Evolutionary conservation across 2,329 filamentous ascomycete species (phyloP), one percentile per base, ranked within the genome.

Genomic region (Trichoderma sp.): DNA sequence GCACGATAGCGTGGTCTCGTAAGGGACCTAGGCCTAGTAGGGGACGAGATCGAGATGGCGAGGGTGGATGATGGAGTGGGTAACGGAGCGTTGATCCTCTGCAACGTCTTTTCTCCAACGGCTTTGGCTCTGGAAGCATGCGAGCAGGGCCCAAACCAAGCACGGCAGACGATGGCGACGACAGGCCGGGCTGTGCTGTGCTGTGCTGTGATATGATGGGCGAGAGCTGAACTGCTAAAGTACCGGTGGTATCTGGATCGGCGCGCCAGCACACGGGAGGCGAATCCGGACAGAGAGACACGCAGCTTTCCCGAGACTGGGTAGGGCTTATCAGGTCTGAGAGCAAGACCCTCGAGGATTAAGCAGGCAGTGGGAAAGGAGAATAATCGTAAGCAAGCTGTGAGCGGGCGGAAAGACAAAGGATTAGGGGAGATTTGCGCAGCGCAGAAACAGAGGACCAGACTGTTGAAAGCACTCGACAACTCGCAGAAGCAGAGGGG

Each of bases 1-100:
- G 67, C 45, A 29, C 38, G 67, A 33, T 50, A 33, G 71, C 71
- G 62, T 65, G 35, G 50, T 35, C 60, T 35, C 9, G 31, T 35
- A 63, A 35, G 59, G 41, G 67, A 68, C 53, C 67, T 75, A 66
- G 41, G 60, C 74, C 74, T 41, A 68, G 60, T 75, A 21, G 35
- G 60, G 62, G 41, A 45, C 74, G 50, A 72, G 74, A 75, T 75
- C 74, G 74, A 75, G 74, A 75, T 75, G 67, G 74, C 59, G 67
- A 68, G 60, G 60, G 74, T 69, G 65, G 72, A 69, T 65, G 71
- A 65, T 62, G 38, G 33, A 60, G 66, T 75, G 67, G 66, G 41
- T 62, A 66, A 50, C 62, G 67, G 60, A 75, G 59, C 65, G 74
- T 72, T 68, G 65, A 75, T 50, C 67, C n/a, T 75, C 35, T 60